phyloP scores from a whole-genome alignment of 257 asterid genomes.

The Datura wrightii region DNA sequence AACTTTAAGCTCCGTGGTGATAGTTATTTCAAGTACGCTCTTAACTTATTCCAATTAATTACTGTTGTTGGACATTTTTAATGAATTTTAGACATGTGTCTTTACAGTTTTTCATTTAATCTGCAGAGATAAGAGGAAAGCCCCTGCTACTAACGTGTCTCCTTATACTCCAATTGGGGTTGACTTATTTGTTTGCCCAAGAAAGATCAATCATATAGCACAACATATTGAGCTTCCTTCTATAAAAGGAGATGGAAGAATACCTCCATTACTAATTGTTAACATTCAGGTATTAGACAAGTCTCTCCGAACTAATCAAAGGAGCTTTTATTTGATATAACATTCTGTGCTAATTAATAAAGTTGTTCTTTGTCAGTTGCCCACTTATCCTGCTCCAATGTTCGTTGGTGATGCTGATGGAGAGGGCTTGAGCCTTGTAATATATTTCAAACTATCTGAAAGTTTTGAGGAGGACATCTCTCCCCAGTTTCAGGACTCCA shows the following conservation, averaged over 20 bases:
- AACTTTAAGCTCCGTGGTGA: conserved; percentile 82
- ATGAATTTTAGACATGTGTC: conserved; percentile 5
- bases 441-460: conserved; percentile 69
- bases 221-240: conserved; percentile 74
- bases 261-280: conserved; percentile 64
- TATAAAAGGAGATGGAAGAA: conserved; percentile 49
- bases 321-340: not conserved
- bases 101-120: conserved; percentile 24
- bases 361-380: conserved; percentile 52
- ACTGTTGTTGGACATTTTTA: not conserved
- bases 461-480: conserved; percentile 61
- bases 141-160: conserved; percentile 56
- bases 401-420: conserved; percentile 79
- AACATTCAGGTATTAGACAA: conserved; percentile 66
- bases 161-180: conserved; percentile 77
- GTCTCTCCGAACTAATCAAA: not conserved
- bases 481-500: conserved; percentile 66
- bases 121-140: conserved; percentile 79
- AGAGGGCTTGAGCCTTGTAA: conserved; percentile 77
- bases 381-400: conserved; percentile 74
- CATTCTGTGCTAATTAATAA: not conserved
- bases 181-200: conserved; percentile 63
- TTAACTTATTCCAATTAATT: not conserved
- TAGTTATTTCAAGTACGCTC: conserved; percentile 68
- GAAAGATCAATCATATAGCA: conserved; percentile 75